These are phyloP conservation scores for Carpinus fangiana DNA, from an alignment of 306 rosid species.

Conservation along the genomic window DNA sequence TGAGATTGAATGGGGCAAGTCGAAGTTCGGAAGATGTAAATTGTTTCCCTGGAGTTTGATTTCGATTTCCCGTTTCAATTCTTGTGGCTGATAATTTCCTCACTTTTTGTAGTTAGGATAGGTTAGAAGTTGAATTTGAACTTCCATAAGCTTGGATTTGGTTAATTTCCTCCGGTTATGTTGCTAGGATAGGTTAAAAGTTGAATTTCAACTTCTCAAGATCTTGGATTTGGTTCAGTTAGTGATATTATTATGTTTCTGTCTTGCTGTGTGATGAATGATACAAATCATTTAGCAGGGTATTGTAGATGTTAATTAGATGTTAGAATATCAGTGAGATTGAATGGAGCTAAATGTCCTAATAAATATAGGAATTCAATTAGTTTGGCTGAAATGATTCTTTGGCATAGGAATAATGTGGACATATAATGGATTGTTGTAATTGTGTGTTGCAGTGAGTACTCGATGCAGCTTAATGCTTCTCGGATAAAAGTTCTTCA, in stretches of 20 bases:
- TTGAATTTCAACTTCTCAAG: not conserved
- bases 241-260: not conserved
- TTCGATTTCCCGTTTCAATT: too few relatives aligned
- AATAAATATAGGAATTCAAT: too few relatives aligned
- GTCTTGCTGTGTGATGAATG: not conserved
- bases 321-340: not conserved
- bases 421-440: conserved; percentile 13
- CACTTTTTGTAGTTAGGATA: too few relatives aligned
- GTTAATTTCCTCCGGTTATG: not conserved
- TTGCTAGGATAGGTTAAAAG: not conserved
- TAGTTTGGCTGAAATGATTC: not conserved
- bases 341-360: too few relatives aligned
- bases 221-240: not conserved
- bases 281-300: too few relatives aligned
- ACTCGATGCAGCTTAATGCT: conserved; percentile 94
- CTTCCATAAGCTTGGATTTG: too few relatives aligned
- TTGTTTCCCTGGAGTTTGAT: too few relatives aligned
- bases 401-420: not conserved
- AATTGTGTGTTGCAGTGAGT: conserved; percentile 64
- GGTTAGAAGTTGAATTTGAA: too few relatives aligned
- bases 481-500: conserved; percentile 93
- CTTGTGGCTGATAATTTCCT: too few relatives aligned
- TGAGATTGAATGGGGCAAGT: too few relatives aligned
- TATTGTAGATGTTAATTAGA: too few relatives aligned
- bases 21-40: too few relatives aligned